Evolutionary conservation across 352 stramenopile species (phyloP).

Genomic region (Globisporangium iwayamae): DNA sequence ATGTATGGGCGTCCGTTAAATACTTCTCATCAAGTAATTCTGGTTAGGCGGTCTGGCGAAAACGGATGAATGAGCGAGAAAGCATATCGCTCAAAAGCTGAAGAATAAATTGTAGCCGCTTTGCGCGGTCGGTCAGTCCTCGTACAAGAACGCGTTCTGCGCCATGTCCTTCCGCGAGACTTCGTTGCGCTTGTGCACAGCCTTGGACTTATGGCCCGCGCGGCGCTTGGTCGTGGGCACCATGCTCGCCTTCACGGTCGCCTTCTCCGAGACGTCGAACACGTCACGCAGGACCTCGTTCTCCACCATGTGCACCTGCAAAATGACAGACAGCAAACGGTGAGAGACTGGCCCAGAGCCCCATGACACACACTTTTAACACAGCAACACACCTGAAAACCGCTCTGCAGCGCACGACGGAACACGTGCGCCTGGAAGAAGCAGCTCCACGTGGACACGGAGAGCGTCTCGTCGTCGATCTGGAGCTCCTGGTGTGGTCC

Average conservation of each 20-base stretch:
- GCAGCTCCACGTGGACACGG: slow-evolving; percentile 52
- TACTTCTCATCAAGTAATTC: too few relatives aligned
- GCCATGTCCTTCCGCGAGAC: slow-evolving; percentile 46
- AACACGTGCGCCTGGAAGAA: slow-evolving; percentile 69
- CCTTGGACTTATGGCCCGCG: slow-evolving; percentile 41
- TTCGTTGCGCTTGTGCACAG: slow-evolving; percentile 54
- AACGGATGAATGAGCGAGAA: neutral
- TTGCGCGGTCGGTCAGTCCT: slow-evolving; percentile 25
- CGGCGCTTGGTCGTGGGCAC: slow-evolving; percentile 45
- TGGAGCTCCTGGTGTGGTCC: slow-evolving; percentile 55
- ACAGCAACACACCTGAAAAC: slow-evolving; percentile 45
- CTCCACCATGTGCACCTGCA: slow-evolving; percentile 41
- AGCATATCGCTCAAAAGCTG: neutral
- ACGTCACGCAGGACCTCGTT: slow-evolving; percentile 58
- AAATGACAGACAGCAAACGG: neutral
- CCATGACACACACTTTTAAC: neutral
- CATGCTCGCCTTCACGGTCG: slow-evolving; percentile 43
- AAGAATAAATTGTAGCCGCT: neutral
- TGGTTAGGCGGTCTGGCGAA: too few relatives aligned
- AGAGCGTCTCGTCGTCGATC: slow-evolving; percentile 46
- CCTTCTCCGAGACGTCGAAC: slow-evolving; percentile 56
- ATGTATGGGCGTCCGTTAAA: neutral
- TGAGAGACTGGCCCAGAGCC: neutral
- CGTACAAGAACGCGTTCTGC: slow-evolving; percentile 69
- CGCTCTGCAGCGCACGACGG: slow-evolving; percentile 43